Evolutionary conservation across 1,284 basidiomycete genomes (phyloP).

Genomic region (Rhizopogon hawkerae): DNA sequence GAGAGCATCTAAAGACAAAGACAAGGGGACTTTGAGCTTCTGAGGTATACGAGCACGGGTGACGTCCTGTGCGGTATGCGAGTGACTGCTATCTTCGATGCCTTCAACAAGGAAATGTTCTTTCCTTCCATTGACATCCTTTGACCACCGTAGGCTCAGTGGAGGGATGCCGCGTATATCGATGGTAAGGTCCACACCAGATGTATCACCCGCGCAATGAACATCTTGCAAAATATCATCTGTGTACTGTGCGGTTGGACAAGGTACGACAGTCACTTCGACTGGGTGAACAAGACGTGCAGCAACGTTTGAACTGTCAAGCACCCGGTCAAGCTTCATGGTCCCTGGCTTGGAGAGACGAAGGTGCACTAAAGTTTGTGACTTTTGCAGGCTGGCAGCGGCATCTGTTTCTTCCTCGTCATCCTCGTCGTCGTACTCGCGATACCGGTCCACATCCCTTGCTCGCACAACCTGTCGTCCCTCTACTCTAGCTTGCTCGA

Average conservation of each 20-base stretch:
- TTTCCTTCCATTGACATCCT: slow-evolving; percentile 50
- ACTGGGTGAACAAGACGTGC: slow-evolving; percentile 57
- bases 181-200: slow-evolving; percentile 56
- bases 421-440: slow-evolving; percentile 49
- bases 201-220: slow-evolving; percentile 67
- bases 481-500: slow-evolving; percentile 51
- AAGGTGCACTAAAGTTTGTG: slow-evolving; percentile 69
- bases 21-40: slow-evolving; percentile 59
- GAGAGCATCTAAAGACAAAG: slow-evolving; percentile 49
- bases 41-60: slow-evolving; percentile 34
- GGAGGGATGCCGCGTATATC: slow-evolving; percentile 73
- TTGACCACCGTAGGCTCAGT: slow-evolving; percentile 70
- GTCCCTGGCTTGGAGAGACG: slow-evolving; percentile 63
- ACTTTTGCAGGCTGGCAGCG: slow-evolving; percentile 46
- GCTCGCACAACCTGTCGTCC: slow-evolving; percentile 40
- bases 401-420: slow-evolving; percentile 34
- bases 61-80: slow-evolving; percentile 18
- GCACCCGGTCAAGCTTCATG: slow-evolving; percentile 63
- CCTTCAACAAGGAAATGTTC: slow-evolving; percentile 76
- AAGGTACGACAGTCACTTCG: slow-evolving; percentile 74
- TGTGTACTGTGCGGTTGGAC: slow-evolving; percentile 67
- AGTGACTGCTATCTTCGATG: slow-evolving; percentile 52
- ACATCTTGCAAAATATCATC: slow-evolving; percentile 41
- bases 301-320: slow-evolving; percentile 61
- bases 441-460: slow-evolving; percentile 47